Base-by-base conservation (phyloP, 1,139 yeast genomes). In the Kurtzmaniella quercitrusa region DNA sequence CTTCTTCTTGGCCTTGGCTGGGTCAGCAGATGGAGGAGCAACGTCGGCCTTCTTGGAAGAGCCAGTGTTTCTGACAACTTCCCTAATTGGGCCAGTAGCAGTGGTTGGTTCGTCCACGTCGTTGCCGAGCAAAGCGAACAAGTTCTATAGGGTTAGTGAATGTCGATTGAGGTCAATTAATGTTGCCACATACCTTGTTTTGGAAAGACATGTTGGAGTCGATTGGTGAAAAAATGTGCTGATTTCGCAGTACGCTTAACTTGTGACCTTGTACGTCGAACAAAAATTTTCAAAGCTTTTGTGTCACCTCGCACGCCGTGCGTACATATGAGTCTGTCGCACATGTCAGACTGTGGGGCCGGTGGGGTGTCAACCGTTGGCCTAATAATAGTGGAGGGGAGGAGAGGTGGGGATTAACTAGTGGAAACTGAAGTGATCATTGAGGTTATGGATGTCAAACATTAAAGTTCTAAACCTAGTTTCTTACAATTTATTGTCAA, bases 21-120 rank as follows among this genome's bases (percentile, higher is more conserved):
- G 84, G 74, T 84, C 86, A 52, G 91, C 89, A 53, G 84, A 78
- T 50, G 89, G 76, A 59, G 96, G 95, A 50, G 95, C 81, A 53
- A 74, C 82, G 65, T 89, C 97, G 47, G 82, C 65, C 80, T 91
- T 91, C 81, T 87, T 88, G 63, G 95, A 83, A 50, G 95, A 82
- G 55, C 95, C 83, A 68, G 69, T 68, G 75, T 82, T 79, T 79
- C 84, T 89, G 65, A 87, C 94, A 53, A 87, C 71, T 69, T 87
- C 95, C 73, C 71, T 84, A 18, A 82, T 75, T 50, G 82, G 73
- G 50, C 66, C 61, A 48, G 72, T 71, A 52, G 78, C 75, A 53
- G 78, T 74, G 52, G 67, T 71, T 45, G 50, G 55, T 53, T 67
- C 72, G 87, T 87, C 94, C 61, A 85, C 88, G 76, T 88, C 96